These are phyloP conservation scores for Mycena haematopus DNA, from an alignment of 768 basidiomycete species.

Conservation along the genomic window DNA sequence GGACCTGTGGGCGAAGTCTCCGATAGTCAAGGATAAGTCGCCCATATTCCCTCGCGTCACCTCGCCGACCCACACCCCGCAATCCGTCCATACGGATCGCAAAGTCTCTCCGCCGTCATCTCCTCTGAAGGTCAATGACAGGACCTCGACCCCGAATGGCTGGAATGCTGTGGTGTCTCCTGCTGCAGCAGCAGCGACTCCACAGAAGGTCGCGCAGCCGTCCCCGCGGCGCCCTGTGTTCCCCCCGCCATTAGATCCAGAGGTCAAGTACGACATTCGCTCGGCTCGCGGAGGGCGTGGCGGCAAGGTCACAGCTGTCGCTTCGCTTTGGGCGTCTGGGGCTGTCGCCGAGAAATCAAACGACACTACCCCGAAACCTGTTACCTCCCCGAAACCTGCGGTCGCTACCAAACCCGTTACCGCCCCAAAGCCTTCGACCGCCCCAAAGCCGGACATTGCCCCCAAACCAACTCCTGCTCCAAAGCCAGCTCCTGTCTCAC, in stretches of 20 bases:
- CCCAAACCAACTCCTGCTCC: slow-evolving; percentile 5
- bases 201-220: slow-evolving; percentile 30
- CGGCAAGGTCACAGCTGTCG: slow-evolving; percentile 75
- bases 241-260: slow-evolving; percentile 50
- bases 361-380: slow-evolving; percentile 9
- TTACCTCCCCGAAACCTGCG: slow-evolving; percentile 4
- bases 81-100: slow-evolving; percentile 45
- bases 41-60: slow-evolving; percentile 35
- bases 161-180: slow-evolving; percentile 30
- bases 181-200: slow-evolving; percentile 8
- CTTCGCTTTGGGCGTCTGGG: slow-evolving; percentile 76
- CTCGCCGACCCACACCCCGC: slow-evolving; percentile 33
- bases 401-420: background rate
- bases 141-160: slow-evolving; percentile 30
- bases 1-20: slow-evolving; percentile 43
- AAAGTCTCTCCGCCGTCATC: slow-evolving; percentile 45
- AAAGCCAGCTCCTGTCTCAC: slow-evolving; percentile 1
- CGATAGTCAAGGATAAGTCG: slow-evolving; percentile 20
- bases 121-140: slow-evolving; percentile 15
- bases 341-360: slow-evolving; percentile 34
- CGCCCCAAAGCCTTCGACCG: background rate
- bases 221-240: slow-evolving; percentile 41
- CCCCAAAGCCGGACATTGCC: slow-evolving; percentile 4
- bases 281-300: slow-evolving; percentile 82
- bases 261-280: slow-evolving; percentile 72